phyloP scores from a whole-genome alignment of 306 rosid genomes.

The Fragaria vesca region DNA sequence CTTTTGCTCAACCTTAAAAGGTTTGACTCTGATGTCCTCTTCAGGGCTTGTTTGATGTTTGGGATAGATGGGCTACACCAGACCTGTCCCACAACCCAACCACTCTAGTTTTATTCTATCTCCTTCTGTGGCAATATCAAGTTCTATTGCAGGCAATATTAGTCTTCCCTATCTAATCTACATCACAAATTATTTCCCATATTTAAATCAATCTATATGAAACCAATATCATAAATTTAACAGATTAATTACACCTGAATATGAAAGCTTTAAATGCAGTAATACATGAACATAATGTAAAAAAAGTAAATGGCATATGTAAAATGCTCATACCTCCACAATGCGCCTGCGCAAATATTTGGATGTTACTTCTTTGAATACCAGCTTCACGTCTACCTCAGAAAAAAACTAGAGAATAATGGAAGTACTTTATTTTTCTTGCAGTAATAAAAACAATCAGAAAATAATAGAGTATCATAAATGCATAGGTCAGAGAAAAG shows the following conservation, averaged over 20 bases:
- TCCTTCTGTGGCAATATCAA: not conserved
- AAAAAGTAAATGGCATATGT: not conserved
- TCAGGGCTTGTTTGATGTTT: not conserved
- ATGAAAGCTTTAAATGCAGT: not conserved
- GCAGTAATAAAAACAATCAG: not conserved
- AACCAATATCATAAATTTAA: not conserved
- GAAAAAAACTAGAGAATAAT: conserved; percentile 58
- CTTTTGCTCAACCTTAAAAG: too few relatives aligned
- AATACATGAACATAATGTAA: not conserved
- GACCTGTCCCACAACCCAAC: not conserved
- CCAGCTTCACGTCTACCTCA: conserved; percentile 96
- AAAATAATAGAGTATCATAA: not conserved
- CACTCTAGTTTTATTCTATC: not conserved
- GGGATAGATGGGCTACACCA: not conserved
- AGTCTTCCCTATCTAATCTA: not conserved
- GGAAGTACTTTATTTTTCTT: conserved; percentile 3
- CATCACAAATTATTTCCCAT: not conserved
- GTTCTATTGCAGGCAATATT: not conserved
- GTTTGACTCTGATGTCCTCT: too few relatives aligned
- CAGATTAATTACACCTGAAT: not conserved
- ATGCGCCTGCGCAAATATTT: conserved; percentile 79
- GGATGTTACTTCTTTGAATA: conserved; percentile 88
- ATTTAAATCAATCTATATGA: not conserved
- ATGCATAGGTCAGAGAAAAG: not conserved
- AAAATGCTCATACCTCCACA: conserved; percentile 70